A percentile compares a stretch with the other conserved stretches of the same genome.
phyloP scores from a whole-genome alignment of 208 protist genomes.

The Tetramitus jugosus region DNA sequence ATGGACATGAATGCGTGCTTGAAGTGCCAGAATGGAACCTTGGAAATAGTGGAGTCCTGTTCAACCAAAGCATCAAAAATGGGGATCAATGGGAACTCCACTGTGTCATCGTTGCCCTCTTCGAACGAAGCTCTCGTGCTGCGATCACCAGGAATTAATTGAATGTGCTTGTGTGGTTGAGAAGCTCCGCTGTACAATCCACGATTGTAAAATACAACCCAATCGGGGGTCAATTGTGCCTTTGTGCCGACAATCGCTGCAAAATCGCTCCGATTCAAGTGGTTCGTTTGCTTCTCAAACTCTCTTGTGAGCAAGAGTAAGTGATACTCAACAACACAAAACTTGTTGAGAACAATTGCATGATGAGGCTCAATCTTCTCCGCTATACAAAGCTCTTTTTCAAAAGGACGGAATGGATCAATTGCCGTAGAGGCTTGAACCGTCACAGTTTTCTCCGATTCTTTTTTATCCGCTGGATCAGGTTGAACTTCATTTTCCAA shows the following conservation, averaged over 20 bases:
- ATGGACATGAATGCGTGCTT: constrained; percentile 8
- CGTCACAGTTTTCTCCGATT: no score
- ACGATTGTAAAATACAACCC: no score
- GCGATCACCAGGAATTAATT: constrained; percentile 5
- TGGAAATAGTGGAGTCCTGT: background rate
- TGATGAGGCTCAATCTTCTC: no score
- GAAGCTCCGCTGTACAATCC: background rate
- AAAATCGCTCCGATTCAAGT: background rate
- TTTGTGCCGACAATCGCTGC: background rate
- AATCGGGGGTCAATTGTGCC: no score
- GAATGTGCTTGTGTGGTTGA: constrained; percentile 15
- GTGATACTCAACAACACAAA: constrained; percentile 1
- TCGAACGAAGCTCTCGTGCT: background rate
- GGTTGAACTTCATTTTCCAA: no score
- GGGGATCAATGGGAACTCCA: background rate
- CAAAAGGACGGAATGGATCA: no score
- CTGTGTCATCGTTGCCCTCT: background rate
- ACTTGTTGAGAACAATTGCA: constrained; percentile 8
- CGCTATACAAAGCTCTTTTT: no score
- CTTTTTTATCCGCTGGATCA: no score
- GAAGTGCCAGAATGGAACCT: background rate
- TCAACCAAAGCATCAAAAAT: background rate
- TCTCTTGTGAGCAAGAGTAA: constrained; percentile 1
- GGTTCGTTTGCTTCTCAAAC: background rate
- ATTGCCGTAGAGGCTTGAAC: no score